These are phyloP conservation scores for Didymosphaeria variabile DNA, from an alignment of 2,329 filamentous ascomycete species.

Conservation along the genomic window DNA sequence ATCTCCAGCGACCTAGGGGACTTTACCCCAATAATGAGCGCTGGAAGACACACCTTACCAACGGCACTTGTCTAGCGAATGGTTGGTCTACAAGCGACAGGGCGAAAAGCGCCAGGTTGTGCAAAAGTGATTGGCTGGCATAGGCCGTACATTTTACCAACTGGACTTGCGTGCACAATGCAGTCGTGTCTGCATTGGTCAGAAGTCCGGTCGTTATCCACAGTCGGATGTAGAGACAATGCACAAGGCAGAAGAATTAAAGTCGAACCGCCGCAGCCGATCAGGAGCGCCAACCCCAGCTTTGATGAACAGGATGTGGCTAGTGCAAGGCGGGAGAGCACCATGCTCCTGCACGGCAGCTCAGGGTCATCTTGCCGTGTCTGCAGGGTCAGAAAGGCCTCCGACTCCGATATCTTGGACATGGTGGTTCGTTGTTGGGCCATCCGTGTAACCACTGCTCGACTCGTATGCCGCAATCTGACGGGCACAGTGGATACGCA, in stretches of 20 bases:
- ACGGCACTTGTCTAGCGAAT: constrained; percentile 2
- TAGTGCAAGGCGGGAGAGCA: constrained; percentile 16
- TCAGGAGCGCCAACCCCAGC: neutral
- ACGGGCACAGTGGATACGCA: neutral
- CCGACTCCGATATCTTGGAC: constrained; percentile 12
- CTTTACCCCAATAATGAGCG: neutral
- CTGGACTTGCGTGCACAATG: neutral
- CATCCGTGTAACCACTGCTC: constrained; percentile 1
- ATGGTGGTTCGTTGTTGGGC: constrained; percentile 8
- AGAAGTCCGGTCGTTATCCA: constrained; percentile 9
- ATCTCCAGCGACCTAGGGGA: neutral
- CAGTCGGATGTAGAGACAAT: neutral
- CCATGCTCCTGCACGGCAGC: constrained; percentile 10
- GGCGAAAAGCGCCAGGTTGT: constrained; percentile 3
- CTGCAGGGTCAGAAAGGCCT: constrained; percentile 15
- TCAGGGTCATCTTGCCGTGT: constrained; percentile 13
- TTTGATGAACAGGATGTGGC: constrained; percentile 6
- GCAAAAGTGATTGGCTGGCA: constrained; percentile 3
- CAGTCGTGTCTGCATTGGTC: neutral
- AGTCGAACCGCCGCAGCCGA: constrained; percentile 11
- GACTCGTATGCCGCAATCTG: constrained; percentile 9
- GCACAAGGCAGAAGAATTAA: constrained; percentile 7
- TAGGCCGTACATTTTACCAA: neutral
- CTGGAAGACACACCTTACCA: neutral
- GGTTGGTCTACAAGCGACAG: constrained; percentile 1